Evolutionary conservation across 768 basidiomycete genomes (phyloP).

Genomic region (Boletales sp.): DNA sequence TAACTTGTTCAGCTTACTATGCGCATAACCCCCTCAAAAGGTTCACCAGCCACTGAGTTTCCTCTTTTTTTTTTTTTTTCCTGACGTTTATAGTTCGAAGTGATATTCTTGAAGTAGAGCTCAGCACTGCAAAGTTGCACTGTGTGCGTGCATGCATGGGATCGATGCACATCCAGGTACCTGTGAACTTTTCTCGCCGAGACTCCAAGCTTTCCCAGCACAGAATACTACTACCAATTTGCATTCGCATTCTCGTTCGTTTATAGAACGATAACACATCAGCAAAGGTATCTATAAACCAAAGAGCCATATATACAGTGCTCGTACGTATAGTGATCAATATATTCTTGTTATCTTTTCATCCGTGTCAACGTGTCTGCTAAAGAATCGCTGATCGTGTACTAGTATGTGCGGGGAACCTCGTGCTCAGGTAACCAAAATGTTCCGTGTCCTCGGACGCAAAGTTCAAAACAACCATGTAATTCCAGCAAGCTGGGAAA

Average conservation of each 20-base stretch:
- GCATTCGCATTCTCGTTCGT: not conserved
- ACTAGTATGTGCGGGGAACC: not conserved
- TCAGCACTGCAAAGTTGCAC: not conserved
- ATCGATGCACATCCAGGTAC: not conserved
- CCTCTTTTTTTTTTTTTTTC: too few relatives aligned
- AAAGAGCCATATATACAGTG: not conserved
- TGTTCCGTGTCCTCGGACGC: too few relatives aligned
- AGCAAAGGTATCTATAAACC: not conserved
- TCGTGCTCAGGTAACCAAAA: not conserved
- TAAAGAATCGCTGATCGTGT: not conserved
- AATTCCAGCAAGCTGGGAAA: too few relatives aligned
- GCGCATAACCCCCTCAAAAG: too few relatives aligned
- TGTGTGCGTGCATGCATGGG: not conserved
- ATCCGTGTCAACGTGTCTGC: not conserved
- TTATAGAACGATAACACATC: not conserved
- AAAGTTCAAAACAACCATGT: too few relatives aligned
- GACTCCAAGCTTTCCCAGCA: not conserved
- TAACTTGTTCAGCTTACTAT: too few relatives aligned
- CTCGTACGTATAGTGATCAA: not conserved
- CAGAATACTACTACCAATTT: not conserved
- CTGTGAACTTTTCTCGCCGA: not conserved
- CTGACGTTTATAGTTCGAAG: not conserved
- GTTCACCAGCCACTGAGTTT: too few relatives aligned
- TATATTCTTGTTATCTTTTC: slow-evolving; percentile 20
- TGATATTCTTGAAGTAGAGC: not conserved